These are phyloP conservation scores for Fusarium beomiforme DNA, from an alignment of 2,329 filamentous ascomycete genomes.

Conservation along the genomic window DNA sequence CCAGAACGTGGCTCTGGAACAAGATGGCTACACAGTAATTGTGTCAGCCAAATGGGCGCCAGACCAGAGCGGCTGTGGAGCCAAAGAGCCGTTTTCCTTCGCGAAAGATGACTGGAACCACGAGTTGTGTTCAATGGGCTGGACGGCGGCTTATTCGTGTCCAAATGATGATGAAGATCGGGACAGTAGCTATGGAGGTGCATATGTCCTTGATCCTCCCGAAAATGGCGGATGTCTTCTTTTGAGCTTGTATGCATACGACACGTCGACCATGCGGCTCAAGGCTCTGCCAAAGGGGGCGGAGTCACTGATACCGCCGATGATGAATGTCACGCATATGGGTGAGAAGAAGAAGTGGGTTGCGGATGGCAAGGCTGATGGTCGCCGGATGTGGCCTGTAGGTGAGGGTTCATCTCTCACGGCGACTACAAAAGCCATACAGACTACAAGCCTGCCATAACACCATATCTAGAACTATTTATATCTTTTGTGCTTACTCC, in stretches of 20 bases:
- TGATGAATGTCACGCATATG: slow-evolving; percentile 7
- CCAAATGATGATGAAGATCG: background rate
- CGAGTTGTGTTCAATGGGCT: background rate
- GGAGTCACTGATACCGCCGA: background rate
- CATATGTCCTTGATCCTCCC: slow-evolving; percentile 7
- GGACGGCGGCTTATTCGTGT: background rate
- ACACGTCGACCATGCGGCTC: background rate
- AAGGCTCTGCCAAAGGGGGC: background rate
- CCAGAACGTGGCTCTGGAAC: background rate
- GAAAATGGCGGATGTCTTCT: slow-evolving; percentile 9
- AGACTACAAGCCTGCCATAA: background rate
- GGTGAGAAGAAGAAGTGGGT: slow-evolving; percentile 1
- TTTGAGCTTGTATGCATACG: slow-evolving; percentile 16
- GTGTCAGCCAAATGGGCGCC: slow-evolving; percentile 16
- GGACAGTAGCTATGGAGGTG: slow-evolving; percentile 11
- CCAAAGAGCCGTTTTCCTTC: slow-evolving; percentile 4
- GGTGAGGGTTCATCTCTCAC: background rate
- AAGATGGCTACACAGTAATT: slow-evolving; percentile 2
- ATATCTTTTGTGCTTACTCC: background rate
- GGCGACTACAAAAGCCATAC: background rate
- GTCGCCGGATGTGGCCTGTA: background rate
- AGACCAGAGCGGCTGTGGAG: slow-evolving; percentile 10
- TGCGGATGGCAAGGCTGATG: background rate
- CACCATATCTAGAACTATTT: background rate
- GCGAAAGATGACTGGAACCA: background rate